Evolutionary conservation across 352 stramenopile species (phyloP), one percentile per base, ranked within the genome.

Genomic region (Phytopythium boreale): DNA sequence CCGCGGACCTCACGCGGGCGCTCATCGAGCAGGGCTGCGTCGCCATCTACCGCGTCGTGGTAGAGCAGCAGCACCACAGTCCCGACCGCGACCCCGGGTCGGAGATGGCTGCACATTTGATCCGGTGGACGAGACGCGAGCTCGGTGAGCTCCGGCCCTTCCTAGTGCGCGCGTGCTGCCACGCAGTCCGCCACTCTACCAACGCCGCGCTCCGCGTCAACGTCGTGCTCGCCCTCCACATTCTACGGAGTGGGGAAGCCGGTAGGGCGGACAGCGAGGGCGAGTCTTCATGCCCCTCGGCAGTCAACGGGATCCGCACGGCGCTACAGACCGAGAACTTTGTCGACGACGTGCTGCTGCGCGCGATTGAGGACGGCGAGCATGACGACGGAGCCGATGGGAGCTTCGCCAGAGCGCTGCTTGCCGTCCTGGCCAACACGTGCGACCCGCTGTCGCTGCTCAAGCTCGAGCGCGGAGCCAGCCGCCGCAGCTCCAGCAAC

Each of bases 1-100:
- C 62, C 8, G 69, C 64, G 9, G 77, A 83, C 34, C 56, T 83
- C 8, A 34, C 73, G 6, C 72, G 77, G 17, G 73, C 62, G 8
- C 49, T 86, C 24, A 69, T 86, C 26, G 77, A 86, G 50, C 77
- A 86, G 56, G 75, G 75, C 57, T 86, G 77, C 56, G 63, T 83
- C 9, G 55, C 80, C 10, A 73, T 83, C 44, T 69, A 69, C 24
- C 68, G 68, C 17, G 62, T 68, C 50, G 29, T 62, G 29, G 31
- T 58, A 15, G 1, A 56, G 29, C 22, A 72, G 22, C 50, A 66
- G 19, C 17, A 26, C 50, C 43, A 67, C 52, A 14, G 59, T 55
- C 43, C 43, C 41, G 66, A 62, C 22, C 66, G 56, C 15, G 52
- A 67, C 14, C 68, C 61, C 51, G 60, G 49, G 75, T 7, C n/a